A percentile compares a stretch with the other conserved stretches of the same genome.
Conservation (phyloP, 257 asterid genomes). For the Fraxinus excelsior region DNA sequence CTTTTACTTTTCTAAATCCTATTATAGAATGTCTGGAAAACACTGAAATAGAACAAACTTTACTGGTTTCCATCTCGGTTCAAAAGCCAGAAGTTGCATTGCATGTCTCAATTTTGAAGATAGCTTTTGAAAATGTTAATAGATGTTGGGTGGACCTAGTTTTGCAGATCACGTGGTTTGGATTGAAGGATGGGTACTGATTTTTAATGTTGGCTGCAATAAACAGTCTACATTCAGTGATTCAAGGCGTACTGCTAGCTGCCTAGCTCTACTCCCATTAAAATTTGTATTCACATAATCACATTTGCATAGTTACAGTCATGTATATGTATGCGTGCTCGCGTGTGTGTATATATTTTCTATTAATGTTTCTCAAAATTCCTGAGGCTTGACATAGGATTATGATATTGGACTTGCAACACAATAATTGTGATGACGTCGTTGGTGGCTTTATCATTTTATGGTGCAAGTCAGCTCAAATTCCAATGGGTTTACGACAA, state of each 20-base stretch:
- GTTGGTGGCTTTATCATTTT: conserved; percentile 90
- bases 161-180: neutral
- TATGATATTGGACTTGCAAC: conserved; percentile 44
- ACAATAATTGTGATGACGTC: conserved; percentile 95
- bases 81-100: neutral
- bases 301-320: neutral
- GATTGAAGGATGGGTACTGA: too few species aligned
- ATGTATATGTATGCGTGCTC: neutral
- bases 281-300: neutral
- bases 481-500: conserved; percentile 97
- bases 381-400: neutral
- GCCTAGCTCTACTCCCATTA: neutral
- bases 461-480: conserved; percentile 98
- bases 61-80: neutral
- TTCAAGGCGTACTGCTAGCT: neutral
- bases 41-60: neutral
- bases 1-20: too few species aligned
- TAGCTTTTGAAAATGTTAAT: too few species aligned
- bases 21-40: too few species aligned
- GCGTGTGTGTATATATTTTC: neutral
- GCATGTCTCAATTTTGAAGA: too few species aligned
- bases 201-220: neutral
- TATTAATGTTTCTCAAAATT: neutral
- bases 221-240: neutral
- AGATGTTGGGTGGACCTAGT: too few species aligned